Base-by-base conservation (phyloP, 306 rosid species). In the Abrus precatorius region DNA sequence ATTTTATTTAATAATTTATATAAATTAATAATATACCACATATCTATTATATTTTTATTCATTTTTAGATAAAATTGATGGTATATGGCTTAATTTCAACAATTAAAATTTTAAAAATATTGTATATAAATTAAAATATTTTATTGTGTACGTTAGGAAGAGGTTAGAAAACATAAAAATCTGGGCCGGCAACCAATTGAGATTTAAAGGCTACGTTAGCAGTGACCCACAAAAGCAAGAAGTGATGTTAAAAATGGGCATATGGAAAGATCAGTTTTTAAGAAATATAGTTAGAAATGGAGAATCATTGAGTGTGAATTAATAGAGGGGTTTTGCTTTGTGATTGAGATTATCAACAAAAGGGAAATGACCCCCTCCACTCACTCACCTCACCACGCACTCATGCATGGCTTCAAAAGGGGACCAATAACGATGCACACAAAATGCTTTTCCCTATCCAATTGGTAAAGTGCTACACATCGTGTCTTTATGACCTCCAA, bases 321-420 rank as follows among this genome's bases (percentile, higher is more conserved):
- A 20, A 20, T 20, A 20, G 20, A 20, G 20, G 0, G 20, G 20
- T 20, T 20, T 20, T 20, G 2, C 9, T 45, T 38, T 11, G 27
- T 55, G 67, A 40, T 40, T 40, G 78, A 40, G 50, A 14, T 20
- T 12, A 33, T 72, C 14, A 1, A 6, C 2, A 5, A 49, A n/a
- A 52, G 3, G 43, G 43, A 9, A 32, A 32, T 59, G 33, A 3
- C 20, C 72, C 83, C 40, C 84, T 38, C 45, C 84, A 80, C 40
- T 54, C 32, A 3, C 20, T 20, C 20, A 20, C 20, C 20, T 20
- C 20, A 20, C 20, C 20, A 20, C 0, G 20, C 20, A 20, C 20
- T 20, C 20, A 20, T 20, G 20, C 20, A 20, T 20, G 1, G 14
- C 20, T 60, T 75, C 59, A 60, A 29, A 65, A 45, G 65, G 47